Evolutionary conservation across 2,329 filamentous ascomycete species (phyloP), one percentile per base, ranked within the genome.

Genomic region (Pseudocercospora fijiensis): DNA sequence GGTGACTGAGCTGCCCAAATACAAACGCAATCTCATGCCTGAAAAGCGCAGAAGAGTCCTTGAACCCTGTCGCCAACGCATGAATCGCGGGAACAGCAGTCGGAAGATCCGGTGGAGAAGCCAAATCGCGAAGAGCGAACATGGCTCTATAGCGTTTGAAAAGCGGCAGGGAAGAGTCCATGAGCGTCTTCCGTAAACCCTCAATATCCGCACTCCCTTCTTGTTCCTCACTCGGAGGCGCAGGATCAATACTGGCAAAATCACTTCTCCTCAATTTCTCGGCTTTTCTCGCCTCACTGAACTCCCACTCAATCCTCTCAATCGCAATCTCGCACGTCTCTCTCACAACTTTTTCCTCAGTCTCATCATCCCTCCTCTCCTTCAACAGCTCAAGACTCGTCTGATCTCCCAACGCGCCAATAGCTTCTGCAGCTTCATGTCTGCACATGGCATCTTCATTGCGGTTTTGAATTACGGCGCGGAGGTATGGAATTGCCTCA

Each of bases 271-370:
- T 26, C 77, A 97, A 76, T 76, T 90, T 90, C 80, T 98, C 93
- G 49, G 81, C 79, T 75, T 88, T 88, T 67, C 86, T 83, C 72
- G 86, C 82, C 72, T 89, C 85, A 1, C 89, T 91, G 72, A 91
- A 90, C 78, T 95, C 92, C 94, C 95, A 99, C 76, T 93, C 85
- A 74, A 99, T 96, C 69, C 95, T 87, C 73, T 92, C 93, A 62
- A 98, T 90, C 5, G 96, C 94, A 75, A 99, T 95, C 76, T 99
- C 95, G 76, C 95, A 99, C 0, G 95, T 99, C 83, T 99, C 93
- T 47, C 86, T 86, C n/a, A 99, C 88, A 43, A 92, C 90, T 27
- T 90, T 87, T 33, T 88, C 84, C 79, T 98, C 93, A 18, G 85
- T 86, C 66, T 83, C 79, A 67, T 91, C 87, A 75, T 97, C 90